Evolutionary conservation across 805 yeast genomes (phyloP).

Genomic region (Candida pseudoglaebosa): DNA sequence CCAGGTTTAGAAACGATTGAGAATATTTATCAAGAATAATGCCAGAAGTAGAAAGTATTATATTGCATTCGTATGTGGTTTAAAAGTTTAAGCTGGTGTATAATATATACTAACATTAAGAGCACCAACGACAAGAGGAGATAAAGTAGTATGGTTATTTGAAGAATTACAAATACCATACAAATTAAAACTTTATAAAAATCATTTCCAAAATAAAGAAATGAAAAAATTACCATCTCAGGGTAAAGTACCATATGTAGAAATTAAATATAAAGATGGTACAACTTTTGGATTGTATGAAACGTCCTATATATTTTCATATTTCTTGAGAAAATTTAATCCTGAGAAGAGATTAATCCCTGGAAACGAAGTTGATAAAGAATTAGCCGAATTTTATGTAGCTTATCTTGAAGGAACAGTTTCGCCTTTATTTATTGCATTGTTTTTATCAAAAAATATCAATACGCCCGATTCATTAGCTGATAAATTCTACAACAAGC

Average conservation of each 20-base stretch:
- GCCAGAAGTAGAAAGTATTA: constrained; percentile 1
- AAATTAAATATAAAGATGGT: constrained; percentile 20
- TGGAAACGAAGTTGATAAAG: constrained; percentile 33
- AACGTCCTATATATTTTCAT: constrained; percentile 53
- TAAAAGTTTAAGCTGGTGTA: too few species aligned
- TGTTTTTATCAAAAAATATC: constrained; percentile 13
- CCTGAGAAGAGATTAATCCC: constrained; percentile 33
- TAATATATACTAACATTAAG: constrained; percentile 16
- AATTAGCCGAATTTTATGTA: constrained; percentile 45
- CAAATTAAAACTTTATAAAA: constrained; percentile 24
- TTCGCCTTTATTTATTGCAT: constrained; percentile 42
- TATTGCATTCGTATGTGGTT: constrained; percentile 3
- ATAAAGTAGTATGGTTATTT: constrained; percentile 32
- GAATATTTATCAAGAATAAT: too few species aligned
- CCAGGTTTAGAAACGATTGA: not conserved
- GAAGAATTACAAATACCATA: constrained; percentile 30
- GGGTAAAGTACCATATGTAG: constrained; percentile 31
- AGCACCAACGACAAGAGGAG: constrained; percentile 29
- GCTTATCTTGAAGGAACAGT: constrained; percentile 59
- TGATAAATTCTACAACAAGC: constrained; percentile 20
- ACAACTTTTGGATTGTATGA: constrained; percentile 40
- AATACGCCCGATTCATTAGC: constrained; percentile 1
- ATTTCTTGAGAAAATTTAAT: constrained; percentile 49
- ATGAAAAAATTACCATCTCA: constrained; percentile 26
- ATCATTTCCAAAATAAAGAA: constrained; percentile 17